These are phyloP conservation scores for Agaricus sinodeliciosus DNA, from an alignment of 768 basidiomycete genomes.

Conservation along the genomic window DNA sequence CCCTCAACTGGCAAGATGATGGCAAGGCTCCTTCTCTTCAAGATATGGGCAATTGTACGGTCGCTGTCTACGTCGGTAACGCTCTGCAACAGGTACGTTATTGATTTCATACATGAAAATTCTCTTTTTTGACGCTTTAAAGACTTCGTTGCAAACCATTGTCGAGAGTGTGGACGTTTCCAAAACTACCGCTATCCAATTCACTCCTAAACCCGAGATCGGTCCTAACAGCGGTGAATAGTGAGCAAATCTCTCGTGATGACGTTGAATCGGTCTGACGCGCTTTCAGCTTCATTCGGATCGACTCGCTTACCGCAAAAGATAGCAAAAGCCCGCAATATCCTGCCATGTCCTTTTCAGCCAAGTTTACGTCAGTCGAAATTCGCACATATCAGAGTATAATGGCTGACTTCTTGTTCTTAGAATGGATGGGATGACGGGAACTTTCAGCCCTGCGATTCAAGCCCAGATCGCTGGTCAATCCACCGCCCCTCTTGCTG, in stretches of 20 bases:
- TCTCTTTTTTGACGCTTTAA: background rate
- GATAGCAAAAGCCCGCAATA: constrained; percentile 46
- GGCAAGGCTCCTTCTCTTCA: constrained; percentile 38
- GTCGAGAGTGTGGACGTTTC: constrained; percentile 45
- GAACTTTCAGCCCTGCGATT: constrained; percentile 52
- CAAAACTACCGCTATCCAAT: constrained; percentile 34
- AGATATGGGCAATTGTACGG: constrained; percentile 41
- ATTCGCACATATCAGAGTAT: background rate
- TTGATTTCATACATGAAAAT: background rate
- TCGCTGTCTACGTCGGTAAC: constrained; percentile 64
- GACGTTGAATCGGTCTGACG: constrained; percentile 5
- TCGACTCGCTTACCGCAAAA: constrained; percentile 52
- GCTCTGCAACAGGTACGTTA: constrained; percentile 47
- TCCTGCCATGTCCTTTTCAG: constrained; percentile 67
- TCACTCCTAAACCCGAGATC: constrained; percentile 43
- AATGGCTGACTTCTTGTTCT: background rate
- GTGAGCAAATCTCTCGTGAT: constrained; percentile 27
- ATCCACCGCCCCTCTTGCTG: constrained; percentile 50
- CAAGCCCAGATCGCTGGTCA: constrained; percentile 56
- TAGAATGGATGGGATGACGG: constrained; percentile 67
- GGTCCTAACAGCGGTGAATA: constrained; percentile 53
- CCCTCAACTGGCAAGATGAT: constrained; percentile 57
- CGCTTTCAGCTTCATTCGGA: constrained; percentile 63
- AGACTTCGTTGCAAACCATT: constrained; percentile 55
- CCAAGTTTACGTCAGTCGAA: constrained; percentile 61